Base-by-base conservation (phyloP, 306 rosid species). In the apple (Malus domestica) region DNA sequence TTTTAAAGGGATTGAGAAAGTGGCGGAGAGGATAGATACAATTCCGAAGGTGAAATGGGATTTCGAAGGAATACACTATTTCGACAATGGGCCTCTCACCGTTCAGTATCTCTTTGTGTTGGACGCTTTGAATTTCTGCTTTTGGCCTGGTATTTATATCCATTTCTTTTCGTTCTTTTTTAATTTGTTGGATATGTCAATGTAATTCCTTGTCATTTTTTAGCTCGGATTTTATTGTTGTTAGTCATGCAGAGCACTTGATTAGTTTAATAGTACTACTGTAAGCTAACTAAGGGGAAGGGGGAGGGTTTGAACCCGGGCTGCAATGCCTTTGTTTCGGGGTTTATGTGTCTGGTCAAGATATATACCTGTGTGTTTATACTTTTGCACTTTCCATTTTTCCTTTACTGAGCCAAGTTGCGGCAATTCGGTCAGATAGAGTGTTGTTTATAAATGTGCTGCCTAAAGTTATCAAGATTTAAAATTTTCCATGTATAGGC, bases 1-100 rank as follows among this genome's bases (percentile, higher is more conserved):
- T 65, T 54, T 15, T 82, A 78, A 79, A 95, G 98, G 92, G 72
- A 92, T 95, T 80, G 96, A 95, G 87, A 92, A 86, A 80, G 90
- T 90, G 57, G 97, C 88, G 77, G 85, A 71, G 67, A 72, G 80
- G 5, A 89, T 95, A 3, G 96, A 89, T 9, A 73, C 84, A 61
- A 89, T 95, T 81, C 98, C 98, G 15, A 89, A 85, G 82, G 95
- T 95, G 44, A 83, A 84, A 58, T 95, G 98, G 97, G 96, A 95
- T 85, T 95, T 95, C 51, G 98, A 95, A 89, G 98, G 98, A 86
- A 95, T 95, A 89, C 98, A 95, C 79, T 95, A 88, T 69, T 92
- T 95, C 65, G 98, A 92, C 23, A 88, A 92, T 70, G 97, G 97
- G 19, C 98, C 97, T 4, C 91, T 92, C 77, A 90, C 98, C 32